phyloP scores from a whole-genome alignment of 306 rosid species.

The Psophocarpus tetragonolobus region DNA sequence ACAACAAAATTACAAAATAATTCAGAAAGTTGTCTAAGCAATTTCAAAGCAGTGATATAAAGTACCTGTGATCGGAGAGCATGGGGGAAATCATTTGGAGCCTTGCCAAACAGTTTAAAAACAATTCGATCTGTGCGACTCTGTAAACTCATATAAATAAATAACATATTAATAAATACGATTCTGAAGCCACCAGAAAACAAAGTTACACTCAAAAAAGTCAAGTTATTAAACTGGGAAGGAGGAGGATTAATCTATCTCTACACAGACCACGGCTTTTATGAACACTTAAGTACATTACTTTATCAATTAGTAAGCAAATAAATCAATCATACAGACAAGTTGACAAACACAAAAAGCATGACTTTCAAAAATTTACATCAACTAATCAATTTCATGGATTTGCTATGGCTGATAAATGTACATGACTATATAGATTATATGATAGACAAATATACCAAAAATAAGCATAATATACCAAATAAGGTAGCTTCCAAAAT shows the following conservation, averaged over 20 bases:
- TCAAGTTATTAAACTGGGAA: neutral
- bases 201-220: neutral
- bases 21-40: conserved; percentile 22
- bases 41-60: conserved; percentile 27
- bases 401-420: neutral
- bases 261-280: neutral
- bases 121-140: conserved; percentile 89
- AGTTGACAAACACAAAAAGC: neutral
- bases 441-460: neutral
- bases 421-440: neutral
- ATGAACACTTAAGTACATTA: neutral
- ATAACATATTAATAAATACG: neutral
- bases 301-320: conserved; percentile 2
- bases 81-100: conserved; percentile 80
- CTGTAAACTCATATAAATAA: conserved; percentile 49
- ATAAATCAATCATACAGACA: neutral
- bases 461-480: neutral
- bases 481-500: neutral
- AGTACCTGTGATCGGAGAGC: conserved; percentile 76
- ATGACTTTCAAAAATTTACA: neutral
- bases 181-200: conserved; percentile 12
- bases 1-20: too few species aligned
- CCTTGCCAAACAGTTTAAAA: conserved; percentile 92
- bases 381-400: neutral
- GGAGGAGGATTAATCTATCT: neutral